phyloP scores from a whole-genome alignment of 1,284 basidiomycete species.

The Irpex rosettiformis region DNA sequence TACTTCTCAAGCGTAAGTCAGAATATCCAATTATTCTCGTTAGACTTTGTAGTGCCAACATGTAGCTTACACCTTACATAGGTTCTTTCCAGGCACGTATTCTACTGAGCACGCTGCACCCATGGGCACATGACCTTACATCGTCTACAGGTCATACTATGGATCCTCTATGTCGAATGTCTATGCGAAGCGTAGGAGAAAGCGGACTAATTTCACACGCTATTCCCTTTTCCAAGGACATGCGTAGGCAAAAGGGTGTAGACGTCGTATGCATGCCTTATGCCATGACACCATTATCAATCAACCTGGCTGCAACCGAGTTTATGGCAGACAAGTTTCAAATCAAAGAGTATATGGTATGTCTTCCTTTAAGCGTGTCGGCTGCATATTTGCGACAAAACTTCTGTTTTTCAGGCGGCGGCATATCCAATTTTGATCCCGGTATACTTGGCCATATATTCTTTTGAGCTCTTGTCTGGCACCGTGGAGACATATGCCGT shows the following conservation, averaged over 20 bases:
- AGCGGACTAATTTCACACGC: constrained; percentile 13
- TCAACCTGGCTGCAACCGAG: constrained; percentile 19
- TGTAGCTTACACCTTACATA: background rate
- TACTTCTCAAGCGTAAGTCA: background rate
- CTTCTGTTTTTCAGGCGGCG: constrained; percentile 26
- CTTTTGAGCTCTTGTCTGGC: background rate
- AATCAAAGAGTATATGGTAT: background rate
- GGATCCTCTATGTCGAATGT: constrained; percentile 29
- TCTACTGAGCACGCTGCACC: too few species aligned
- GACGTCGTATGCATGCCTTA: constrained; percentile 35
- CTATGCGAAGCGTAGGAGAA: constrained; percentile 21
- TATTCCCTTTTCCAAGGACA: constrained; percentile 31
- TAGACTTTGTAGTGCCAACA: background rate
- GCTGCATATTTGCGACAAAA: background rate
- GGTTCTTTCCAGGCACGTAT: constrained; percentile 4
- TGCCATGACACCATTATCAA: constrained; percentile 29
- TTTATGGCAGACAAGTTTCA: background rate
- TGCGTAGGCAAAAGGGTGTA: constrained; percentile 30
- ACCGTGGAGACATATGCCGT: constrained; percentile 20
- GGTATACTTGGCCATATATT: constrained; percentile 36
- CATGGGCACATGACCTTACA: too few species aligned
- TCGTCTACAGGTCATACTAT: constrained; percentile 20
- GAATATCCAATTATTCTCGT: background rate
- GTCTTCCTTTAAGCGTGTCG: background rate
- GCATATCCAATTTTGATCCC: constrained; percentile 42